Percentiles rank a stretch among this genome's conserved stretches.
Conservation (phyloP, 2,329 filamentous ascomycete genomes). For the Fusarium aywerte region DNA sequence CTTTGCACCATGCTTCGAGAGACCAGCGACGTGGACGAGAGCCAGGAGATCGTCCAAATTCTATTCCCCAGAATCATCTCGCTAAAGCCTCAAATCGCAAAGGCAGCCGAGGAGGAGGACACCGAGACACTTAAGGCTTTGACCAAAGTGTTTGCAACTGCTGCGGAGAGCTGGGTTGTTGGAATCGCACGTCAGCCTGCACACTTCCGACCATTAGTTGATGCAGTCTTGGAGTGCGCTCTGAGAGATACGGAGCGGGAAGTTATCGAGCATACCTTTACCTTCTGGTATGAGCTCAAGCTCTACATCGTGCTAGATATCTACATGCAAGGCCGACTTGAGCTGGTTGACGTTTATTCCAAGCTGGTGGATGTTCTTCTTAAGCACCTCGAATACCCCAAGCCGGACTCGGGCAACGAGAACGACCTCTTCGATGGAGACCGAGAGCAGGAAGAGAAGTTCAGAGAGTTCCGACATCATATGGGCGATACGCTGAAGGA, state of each 20-base stretch:
- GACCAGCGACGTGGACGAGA: slow-evolving; percentile 93
- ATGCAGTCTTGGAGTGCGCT: slow-evolving; percentile 91
- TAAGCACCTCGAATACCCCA: slow-evolving; percentile 87
- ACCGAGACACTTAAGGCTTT: slow-evolving; percentile 86
- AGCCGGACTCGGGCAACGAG: slow-evolving; percentile 77
- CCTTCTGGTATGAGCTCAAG: slow-evolving; percentile 98
- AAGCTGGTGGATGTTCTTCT: slow-evolving; percentile 94
- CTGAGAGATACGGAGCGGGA: slow-evolving; percentile 88
- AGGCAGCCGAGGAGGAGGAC: slow-evolving; percentile 83
- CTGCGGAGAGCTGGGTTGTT: slow-evolving; percentile 93
- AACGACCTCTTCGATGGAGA: slow-evolving; percentile 94
- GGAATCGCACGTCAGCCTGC: slow-evolving; percentile 85
- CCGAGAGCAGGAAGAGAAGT: slow-evolving; percentile 94
- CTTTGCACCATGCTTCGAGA: slow-evolving; percentile 92
- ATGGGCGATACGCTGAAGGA: slow-evolving; percentile 99
- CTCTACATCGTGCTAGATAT: slow-evolving; percentile 92
- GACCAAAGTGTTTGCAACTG: slow-evolving; percentile 90
- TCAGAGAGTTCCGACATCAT: slow-evolving; percentile 93
- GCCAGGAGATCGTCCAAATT: slow-evolving; percentile 80
- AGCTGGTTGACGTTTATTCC: slow-evolving; percentile 84
- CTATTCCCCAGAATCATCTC: slow-evolving; percentile 84
- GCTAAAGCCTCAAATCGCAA: slow-evolving; percentile 79
- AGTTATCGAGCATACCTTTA: slow-evolving; percentile 92
- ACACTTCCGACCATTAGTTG: slow-evolving; percentile 86
- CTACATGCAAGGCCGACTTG: slow-evolving; percentile 83